These are phyloP conservation scores for Casuarina equisetifolia DNA, from an alignment of 306 rosid species.

Conservation along the genomic window DNA sequence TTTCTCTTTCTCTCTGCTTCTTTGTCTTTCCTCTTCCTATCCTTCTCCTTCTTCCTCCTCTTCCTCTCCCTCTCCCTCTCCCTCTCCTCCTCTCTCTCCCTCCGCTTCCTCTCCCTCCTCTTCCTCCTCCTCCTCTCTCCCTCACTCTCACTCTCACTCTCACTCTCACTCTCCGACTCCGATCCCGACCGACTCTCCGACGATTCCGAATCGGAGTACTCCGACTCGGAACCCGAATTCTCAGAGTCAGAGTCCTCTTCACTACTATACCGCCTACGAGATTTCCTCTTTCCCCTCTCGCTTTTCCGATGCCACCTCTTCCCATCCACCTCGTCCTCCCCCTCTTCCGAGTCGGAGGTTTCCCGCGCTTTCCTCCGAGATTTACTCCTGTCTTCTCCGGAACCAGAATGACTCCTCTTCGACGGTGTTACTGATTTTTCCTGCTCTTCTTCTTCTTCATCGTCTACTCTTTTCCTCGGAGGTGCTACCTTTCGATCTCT, in stretches of 20 bases:
- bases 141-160: conserved; percentile 53
- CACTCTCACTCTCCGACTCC: conserved; percentile 37
- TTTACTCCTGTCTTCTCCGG: conserved; percentile 28
- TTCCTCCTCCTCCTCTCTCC: conserved; percentile 42
- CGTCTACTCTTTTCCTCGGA: conserved; percentile 14
- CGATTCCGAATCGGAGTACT: conserved; percentile 41
- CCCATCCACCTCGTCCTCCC: conserved; percentile 28
- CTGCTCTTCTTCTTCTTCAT: conserved; percentile 29
- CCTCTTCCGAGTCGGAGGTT: conserved; percentile 47
- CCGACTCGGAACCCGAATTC: conserved; percentile 40
- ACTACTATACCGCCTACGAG: conserved; percentile 56
- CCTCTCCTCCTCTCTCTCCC: conserved; percentile 22
- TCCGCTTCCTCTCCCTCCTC: conserved; percentile 16
- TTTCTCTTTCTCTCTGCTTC: conserved; percentile 32
- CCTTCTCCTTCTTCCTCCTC: conserved; percentile 37
- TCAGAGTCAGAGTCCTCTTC: conserved; percentile 49
- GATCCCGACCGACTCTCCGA: conserved; percentile 35
- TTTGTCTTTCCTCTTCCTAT: conserved; percentile 35
- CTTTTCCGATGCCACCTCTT: conserved; percentile 20
- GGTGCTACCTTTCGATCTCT: conserved; percentile 41
- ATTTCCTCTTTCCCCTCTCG: conserved; percentile 43
- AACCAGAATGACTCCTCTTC: conserved; percentile 30
- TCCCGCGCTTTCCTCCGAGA: conserved; percentile 53
- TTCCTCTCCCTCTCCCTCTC: conserved; percentile 26
- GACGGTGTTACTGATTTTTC: conserved; percentile 35